Evolutionary conservation across 2,329 filamentous ascomycete genomes (phyloP), one percentile per base, ranked within the genome.

Genomic region (Blumeriella jaapii): DNA sequence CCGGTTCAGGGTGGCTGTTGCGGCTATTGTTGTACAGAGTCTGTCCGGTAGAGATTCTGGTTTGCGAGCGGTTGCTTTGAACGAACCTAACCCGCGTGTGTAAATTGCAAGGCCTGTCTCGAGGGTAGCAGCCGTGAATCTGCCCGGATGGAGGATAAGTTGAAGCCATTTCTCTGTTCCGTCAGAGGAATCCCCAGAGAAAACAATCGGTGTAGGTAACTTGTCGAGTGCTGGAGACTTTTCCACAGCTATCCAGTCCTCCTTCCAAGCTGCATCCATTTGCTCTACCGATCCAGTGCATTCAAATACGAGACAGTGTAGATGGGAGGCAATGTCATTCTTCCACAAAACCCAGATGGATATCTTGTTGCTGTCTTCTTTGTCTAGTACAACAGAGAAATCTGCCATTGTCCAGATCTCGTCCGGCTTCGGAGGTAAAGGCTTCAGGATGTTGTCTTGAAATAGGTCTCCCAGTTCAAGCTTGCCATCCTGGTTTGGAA

Each of bases 101-200:
- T 93, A 95, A 38, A 93, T 82, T 16, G 72, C 67, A 20, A 96
- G 63, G 1, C 87, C 83, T 11, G 85, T 84, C 55, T 94, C 84
- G 10, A 98, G 65, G 0, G 84, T 87, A 6, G 82, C 68, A 20
- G 68, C 69, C 0, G 82, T 81, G 54, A 93, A 96, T 35, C 81
- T 75, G 11, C 84, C 85, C 1, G 91, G 89, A 40, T 74, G 77
- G 49, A 96, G 71, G 39, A 98, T 74, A 46, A 82, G 81, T 17
- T 81, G 68, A 6, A 95, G 63, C 91, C 91, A 98, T 55, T 82
- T 82, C 50, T 94, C 84, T 0, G 78, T 79, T 5, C 76, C 65
- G 57, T 87, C 79, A 18, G 74, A 69, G 20, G 78, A 61, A 51
- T 84, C 78, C 41, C 71, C 72, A 10, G 71, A 60, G 10, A 72